phyloP scores from a whole-genome alignment of 2,329 filamentous ascomycete species.

The Arthrobotrys musiformis region DNA sequence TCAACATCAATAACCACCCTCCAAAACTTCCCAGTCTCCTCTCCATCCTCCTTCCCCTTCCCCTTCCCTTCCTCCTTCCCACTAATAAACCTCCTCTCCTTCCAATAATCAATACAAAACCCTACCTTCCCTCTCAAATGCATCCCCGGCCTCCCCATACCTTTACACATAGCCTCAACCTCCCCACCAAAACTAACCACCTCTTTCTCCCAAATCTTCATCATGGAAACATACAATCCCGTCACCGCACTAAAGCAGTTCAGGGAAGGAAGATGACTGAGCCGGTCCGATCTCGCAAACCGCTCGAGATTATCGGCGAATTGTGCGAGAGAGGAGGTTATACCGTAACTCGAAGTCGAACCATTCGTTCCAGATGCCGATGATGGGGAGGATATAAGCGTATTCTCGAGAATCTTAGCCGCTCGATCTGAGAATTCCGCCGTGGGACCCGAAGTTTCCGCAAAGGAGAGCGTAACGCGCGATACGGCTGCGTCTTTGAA shows the following conservation, averaged over 20 bases:
- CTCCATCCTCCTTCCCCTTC: slow-evolving; percentile 60
- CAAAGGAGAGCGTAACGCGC: slow-evolving; percentile 72
- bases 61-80: slow-evolving; percentile 62
- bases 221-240: slow-evolving; percentile 77
- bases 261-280: slow-evolving; percentile 75
- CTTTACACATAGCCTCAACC: slow-evolving; percentile 73
- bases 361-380: background rate
- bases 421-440: slow-evolving; percentile 72
- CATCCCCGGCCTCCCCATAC: slow-evolving; percentile 77
- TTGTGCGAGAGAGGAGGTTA: slow-evolving; percentile 74
- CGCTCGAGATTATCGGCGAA: slow-evolving; percentile 79
- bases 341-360: slow-evolving; percentile 67
- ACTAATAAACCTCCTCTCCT: slow-evolving; percentile 68
- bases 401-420: slow-evolving; percentile 73
- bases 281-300: slow-evolving; percentile 75
- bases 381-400: slow-evolving; percentile 64
- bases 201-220: slow-evolving; percentile 77
- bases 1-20: slow-evolving; percentile 72
- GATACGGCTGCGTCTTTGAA: slow-evolving; percentile 72
- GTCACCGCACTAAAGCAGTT: slow-evolving; percentile 82
- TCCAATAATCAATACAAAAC: slow-evolving; percentile 81
- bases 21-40: slow-evolving; percentile 69
- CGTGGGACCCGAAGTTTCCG: slow-evolving; percentile 70
- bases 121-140: slow-evolving; percentile 75
- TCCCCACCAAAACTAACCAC: slow-evolving; percentile 69